Evolutionary conservation across 116 monocot genomes (phyloP).

Genomic region (Phalaenopsis hybrid): DNA sequence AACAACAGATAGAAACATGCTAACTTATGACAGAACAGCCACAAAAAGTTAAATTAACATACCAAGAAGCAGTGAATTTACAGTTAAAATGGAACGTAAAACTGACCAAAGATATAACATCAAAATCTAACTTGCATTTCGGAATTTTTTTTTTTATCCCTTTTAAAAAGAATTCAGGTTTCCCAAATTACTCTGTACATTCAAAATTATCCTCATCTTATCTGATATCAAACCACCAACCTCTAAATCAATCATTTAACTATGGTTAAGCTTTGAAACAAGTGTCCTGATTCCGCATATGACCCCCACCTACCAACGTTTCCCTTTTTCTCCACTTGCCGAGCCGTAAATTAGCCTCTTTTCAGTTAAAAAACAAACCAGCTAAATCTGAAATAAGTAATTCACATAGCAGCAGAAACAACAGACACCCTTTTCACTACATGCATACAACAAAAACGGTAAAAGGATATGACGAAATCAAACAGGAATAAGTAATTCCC

Average conservation of each 20-base stretch:
- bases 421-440: not conserved
- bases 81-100: too few relatives aligned
- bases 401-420: not conserved
- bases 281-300: not conserved
- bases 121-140: too few relatives aligned
- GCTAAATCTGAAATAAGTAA: not conserved
- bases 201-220: not conserved
- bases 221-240: constrained; percentile 1
- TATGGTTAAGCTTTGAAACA: not conserved
- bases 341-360: not conserved
- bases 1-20: not conserved
- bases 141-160: too few relatives aligned
- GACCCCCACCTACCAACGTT: not conserved
- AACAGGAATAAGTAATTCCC: not conserved
- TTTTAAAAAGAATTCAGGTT: not conserved
- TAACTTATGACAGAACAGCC: too few relatives aligned
- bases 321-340: too few relatives aligned
- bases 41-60: too few relatives aligned
- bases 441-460: not conserved
- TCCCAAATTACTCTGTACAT: not conserved
- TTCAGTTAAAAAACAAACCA: not conserved
- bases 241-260: not conserved
- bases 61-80: too few relatives aligned
- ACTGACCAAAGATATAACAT: too few relatives aligned
- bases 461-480: not conserved